Base-by-base conservation (phyloP, 495 filamentous ascomycete species). In the Annulohypoxylon bovei region DNA sequence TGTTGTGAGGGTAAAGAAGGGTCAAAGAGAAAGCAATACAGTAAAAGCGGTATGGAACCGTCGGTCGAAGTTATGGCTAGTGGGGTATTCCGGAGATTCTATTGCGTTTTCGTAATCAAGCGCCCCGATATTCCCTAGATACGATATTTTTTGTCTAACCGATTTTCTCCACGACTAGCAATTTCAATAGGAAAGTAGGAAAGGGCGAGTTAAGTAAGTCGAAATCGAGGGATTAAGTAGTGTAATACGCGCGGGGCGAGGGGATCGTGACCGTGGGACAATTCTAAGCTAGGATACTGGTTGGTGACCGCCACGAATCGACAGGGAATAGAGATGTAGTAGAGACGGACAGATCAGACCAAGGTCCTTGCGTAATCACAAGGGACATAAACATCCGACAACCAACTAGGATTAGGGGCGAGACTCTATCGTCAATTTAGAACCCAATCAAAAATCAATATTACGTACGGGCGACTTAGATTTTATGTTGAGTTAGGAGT, bases 281-380 rank as follows among this genome's bases (percentile, higher is more conserved):
- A 6, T 28, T 28, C 32, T n/a, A 62, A 65, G 42, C 25, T 46
- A 57, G 46, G 53, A 40, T 30, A 40, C 22, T 58, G 25, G 33
- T 63, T 67, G 57, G 68, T 67, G 58, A 62, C 62, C 52, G 58
- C 68, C 63, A 67, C 68, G 42, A 56, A 16, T 6, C 9, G 53
- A 54, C 65, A 68, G 65, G 65, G 66, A 58, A 63, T 59, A 69
- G 59, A 69, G 53, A 57, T 42, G 25, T 22, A 44, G 22, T 25
- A 37, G 25, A 12, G 23, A 49, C 42, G 65, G 23, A 50, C 58
- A 18, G 68, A 65, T 52, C 68, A 62, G 42, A 53, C 27, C 30
- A 53, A 60, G 69, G 49, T 61, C 69, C 69, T 60, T 72, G 64
- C 69, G 59, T 65, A 53, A 52, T 71, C 68, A 70, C 67, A 55